A percentile compares a stretch with the other conserved stretches of the same genome.
phyloP scores from a whole-genome alignment of 768 basidiomycete species.

The Suillus fuscotomentosus region DNA sequence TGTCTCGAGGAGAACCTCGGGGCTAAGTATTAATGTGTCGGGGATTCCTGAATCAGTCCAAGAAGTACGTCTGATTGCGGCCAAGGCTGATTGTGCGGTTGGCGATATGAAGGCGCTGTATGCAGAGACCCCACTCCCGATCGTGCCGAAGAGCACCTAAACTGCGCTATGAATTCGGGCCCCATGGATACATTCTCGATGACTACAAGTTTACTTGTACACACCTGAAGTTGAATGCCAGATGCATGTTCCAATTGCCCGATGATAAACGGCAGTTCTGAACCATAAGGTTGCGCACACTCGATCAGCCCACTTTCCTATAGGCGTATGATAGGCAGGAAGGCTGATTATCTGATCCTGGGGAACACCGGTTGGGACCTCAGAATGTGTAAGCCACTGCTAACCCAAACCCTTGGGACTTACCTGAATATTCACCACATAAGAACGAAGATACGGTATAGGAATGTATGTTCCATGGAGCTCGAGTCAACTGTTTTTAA shows the following conservation, averaged over 20 bases:
- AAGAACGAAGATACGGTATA: neutral
- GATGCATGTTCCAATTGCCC: neutral
- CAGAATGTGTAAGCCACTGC: neutral
- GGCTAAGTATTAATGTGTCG: slow-evolving; percentile 25
- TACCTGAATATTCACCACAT: neutral
- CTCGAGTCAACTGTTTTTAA: neutral
- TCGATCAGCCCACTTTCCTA: neutral
- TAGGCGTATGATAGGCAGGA: neutral
- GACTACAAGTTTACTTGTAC: neutral
- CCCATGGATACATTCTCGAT: neutral
- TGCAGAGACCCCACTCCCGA: slow-evolving; percentile 19
- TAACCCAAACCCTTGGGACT: neutral
- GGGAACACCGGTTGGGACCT: neutral
- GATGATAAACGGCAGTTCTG: neutral
- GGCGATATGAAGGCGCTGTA: slow-evolving; percentile 18
- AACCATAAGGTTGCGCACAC: neutral
- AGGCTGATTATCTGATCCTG: neutral
- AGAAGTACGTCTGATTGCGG: slow-evolving; percentile 35
- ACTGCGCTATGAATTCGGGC: neutral
- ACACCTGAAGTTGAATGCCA: neutral
- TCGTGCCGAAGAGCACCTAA: neutral
- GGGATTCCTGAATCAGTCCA: slow-evolving; percentile 36
- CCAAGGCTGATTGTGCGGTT: slow-evolving; percentile 23
- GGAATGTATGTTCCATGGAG: neutral
- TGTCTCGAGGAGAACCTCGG: slow-evolving; percentile 47